Percentiles rank a stretch among this genome's conserved stretches.
phyloP scores from a whole-genome alignment of 1,139 yeast species.

The Williopsis jadinii region DNA sequence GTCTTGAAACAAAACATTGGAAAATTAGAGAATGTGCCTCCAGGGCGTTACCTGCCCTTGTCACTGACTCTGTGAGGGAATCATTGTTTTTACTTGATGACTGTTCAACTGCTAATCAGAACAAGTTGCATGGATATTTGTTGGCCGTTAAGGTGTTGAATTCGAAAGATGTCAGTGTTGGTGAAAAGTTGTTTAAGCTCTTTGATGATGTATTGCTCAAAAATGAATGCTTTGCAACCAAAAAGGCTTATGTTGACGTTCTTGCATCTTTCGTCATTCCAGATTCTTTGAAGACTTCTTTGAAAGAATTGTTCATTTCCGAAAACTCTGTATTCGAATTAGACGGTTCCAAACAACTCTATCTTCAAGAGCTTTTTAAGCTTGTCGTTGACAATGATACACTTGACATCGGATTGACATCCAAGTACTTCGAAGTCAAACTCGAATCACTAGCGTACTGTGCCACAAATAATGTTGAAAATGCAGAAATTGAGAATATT shows the following conservation, averaged over 20 bases:
- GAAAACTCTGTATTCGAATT: constrained; percentile 19
- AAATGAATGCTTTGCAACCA: constrained; percentile 30
- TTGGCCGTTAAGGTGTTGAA: constrained; percentile 36
- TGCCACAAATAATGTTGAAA: constrained; percentile 3
- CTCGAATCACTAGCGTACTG: constrained; percentile 33
- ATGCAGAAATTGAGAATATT: constrained; percentile 12
- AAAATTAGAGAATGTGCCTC: constrained; percentile 85
- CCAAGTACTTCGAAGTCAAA: constrained; percentile 45
- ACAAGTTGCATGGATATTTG: constrained; percentile 51
- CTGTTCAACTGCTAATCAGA: constrained; percentile 26
- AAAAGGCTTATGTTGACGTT: constrained; percentile 21
- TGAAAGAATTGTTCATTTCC: constrained; percentile 26
- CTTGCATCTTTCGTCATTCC: constrained; percentile 2
- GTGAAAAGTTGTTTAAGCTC: constrained; percentile 14
- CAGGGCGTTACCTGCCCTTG: constrained; percentile 51
- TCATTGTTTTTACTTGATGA: constrained; percentile 14
- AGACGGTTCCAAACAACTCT: constrained; percentile 42
- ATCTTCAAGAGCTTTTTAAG: constrained; percentile 29
- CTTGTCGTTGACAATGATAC: constrained; percentile 26
- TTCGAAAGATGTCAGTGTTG: constrained; percentile 8
- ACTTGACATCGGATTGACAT: constrained; percentile 28
- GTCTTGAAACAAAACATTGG: constrained; percentile 57
- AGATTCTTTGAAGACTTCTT: constrained; percentile 10
- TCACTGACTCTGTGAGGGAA: constrained; percentile 27
- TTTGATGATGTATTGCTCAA: constrained; percentile 20